Base-by-base conservation (phyloP, 83 land plant genomes). In the Thuja plicata region DNA sequence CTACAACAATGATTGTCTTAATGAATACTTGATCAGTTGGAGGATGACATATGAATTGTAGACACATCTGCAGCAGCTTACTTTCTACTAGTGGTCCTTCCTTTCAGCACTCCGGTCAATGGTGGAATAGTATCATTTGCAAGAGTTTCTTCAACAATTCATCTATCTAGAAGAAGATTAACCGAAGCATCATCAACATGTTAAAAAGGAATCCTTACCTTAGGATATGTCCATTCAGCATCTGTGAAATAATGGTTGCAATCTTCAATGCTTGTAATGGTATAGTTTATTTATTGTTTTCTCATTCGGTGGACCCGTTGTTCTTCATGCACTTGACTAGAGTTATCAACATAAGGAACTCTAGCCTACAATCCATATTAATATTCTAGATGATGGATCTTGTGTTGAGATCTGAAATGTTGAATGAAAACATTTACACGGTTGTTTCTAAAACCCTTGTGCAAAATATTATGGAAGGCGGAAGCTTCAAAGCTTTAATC, bases 11-110 rank as follows among this genome's bases (percentile, higher is more conserved):
- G 91, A 77, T 89, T 79, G 45, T 90, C 17, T 91, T 94, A 84
- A 85, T 78, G 79, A 97, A 91, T 38, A 90, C 91, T 57, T 94
- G 93, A 88, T 91, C 93, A 24, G 94, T 88, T 37, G 93, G 93
- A 87, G 90, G 93, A 89, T 89, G 92, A 80, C 87, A 86, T 17
- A 97, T 86, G 55, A 97, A 90, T 57, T 91, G 70, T 94, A 89
- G 92, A 92, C 35, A 94, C 91, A 57, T 89, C 84, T 87, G 95
- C 92, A n/a, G 97, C 96, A 90, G 91, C 88, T 76, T 92, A 91
- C 92, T 92, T 94, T 24, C 95, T 96, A 46, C 92, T 91, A 57
- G 87, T 50, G 54, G 92, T 93, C 12, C 99, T 97, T 89, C 95
- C 97, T n/a, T 89, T 86, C 54, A 97, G 77, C 8, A 95, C 94